Evolutionary conservation across 73 alveolate genomes (phyloP).

Genomic region (Paramecium tetraurelia): DNA sequence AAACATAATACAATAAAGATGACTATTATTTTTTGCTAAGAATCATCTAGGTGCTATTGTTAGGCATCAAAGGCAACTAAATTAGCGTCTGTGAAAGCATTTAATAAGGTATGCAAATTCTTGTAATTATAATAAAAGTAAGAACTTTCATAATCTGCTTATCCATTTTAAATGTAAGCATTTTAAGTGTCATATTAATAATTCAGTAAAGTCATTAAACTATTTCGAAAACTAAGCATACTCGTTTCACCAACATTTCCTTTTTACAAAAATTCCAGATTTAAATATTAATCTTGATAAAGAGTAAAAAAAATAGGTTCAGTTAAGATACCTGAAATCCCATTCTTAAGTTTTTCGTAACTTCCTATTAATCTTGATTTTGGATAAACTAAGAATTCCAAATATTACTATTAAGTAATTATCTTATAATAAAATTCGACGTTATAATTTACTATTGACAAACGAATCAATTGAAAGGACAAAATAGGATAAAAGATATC

Average conservation of each 20-base stretch:
- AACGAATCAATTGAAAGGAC: not conserved
- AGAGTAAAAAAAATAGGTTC: not conserved
- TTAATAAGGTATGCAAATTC: not conserved
- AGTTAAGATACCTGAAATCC: not conserved
- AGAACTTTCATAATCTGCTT: not conserved
- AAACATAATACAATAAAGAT: not conserved
- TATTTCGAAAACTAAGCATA: not conserved
- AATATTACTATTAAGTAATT: not conserved
- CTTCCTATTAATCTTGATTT: not conserved
- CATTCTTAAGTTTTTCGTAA: not conserved
- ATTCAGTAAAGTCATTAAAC: not conserved
- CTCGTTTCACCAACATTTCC: not conserved
- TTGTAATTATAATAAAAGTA: not conserved
- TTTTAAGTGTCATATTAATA: not conserved
- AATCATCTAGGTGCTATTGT: not conserved
- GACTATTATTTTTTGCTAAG: not conserved
- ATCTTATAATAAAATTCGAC: not conserved
- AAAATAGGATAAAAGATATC: not conserved
- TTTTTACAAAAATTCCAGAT: not conserved
- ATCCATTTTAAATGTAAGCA: not conserved
- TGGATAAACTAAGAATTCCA: not conserved
- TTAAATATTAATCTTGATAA: not conserved
- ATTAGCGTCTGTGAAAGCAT: not conserved
- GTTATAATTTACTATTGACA: not conserved
- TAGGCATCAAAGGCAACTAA: not conserved